Percentiles rank a stretch among this genome's conserved stretches.
Conservation (phyloP, 306 rosid species). For the Dryas alaskensis region DNA sequence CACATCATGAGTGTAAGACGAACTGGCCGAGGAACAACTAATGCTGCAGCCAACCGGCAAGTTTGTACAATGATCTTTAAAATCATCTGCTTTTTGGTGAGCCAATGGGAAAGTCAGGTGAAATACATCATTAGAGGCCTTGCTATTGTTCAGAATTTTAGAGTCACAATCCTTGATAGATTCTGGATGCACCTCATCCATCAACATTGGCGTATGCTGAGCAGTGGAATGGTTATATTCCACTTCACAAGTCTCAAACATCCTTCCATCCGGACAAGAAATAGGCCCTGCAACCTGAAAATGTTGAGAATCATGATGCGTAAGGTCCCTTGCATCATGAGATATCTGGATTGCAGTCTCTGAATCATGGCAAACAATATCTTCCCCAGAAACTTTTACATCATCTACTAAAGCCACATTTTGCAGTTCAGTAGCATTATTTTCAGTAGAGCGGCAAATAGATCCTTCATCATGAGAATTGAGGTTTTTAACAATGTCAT, state of each 20-base stretch:
- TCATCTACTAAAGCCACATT: conserved; percentile 14
- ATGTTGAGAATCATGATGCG: conserved; percentile 20
- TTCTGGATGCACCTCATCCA: conserved; percentile 20
- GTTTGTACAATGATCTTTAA: conserved; percentile 6
- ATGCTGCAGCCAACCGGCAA: conserved; percentile 20
- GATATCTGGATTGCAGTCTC: conserved; percentile 19
- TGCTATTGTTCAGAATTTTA: conserved; percentile 19
- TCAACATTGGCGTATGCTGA: conserved; percentile 19
- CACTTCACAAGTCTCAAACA: conserved; percentile 24
- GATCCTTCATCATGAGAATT: conserved; percentile 28
- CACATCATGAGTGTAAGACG: conserved; percentile 22
- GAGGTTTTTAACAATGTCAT: conserved; percentile 12
- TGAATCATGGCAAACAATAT: conserved; percentile 17
- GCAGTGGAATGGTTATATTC: conserved; percentile 20
- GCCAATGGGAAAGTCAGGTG: conserved; percentile 12
- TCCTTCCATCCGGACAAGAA: conserved; percentile 2
- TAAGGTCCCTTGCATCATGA: conserved; percentile 9
- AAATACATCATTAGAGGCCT: conserved; percentile 28
- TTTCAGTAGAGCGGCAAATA: conserved; percentile 23
- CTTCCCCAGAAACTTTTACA: conserved; percentile 28
- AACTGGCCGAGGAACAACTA: conserved; percentile 18
- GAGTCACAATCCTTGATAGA: conserved; percentile 21
- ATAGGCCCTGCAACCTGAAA: background rate
- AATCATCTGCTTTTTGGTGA: conserved; percentile 22
- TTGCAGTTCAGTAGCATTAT: conserved; percentile 19